Evolutionary conservation across 441 rosid genomes (phyloP).

Genomic region (Arabidopsis hybrid): DNA sequence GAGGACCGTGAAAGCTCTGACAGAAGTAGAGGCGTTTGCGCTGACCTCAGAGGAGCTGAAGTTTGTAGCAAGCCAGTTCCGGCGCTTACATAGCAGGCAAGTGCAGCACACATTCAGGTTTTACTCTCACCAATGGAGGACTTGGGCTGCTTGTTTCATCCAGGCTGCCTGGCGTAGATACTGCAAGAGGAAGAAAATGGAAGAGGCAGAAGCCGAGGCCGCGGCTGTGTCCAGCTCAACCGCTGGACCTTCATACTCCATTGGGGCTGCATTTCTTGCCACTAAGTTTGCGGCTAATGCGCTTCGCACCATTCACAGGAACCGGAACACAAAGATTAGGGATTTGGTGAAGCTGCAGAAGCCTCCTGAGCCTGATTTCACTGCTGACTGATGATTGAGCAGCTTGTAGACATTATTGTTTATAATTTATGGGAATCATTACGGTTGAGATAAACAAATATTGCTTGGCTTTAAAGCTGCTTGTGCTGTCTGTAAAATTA

Average conservation of each 20-base stretch:
- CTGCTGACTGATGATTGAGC: conserved; percentile 69
- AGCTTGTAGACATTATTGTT: conserved; percentile 4
- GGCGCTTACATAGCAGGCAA: conserved; percentile 94
- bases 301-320: conserved; percentile 81
- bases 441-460: conserved; percentile 14
- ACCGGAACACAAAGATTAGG: conserved; percentile 71
- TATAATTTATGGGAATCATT: background rate
- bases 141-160: conserved; percentile 97
- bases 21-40: conserved; percentile 94
- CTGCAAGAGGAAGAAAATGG: conserved; percentile 80
- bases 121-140: conserved; percentile 98
- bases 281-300: conserved; percentile 89
- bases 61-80: conserved; percentile 93
- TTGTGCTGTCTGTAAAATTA: conserved; percentile 18
- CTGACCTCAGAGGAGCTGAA: conserved; percentile 85
- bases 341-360: conserved; percentile 83
- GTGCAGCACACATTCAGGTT: conserved; percentile 96
- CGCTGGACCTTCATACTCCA: conserved; percentile 60
- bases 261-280: conserved; percentile 91
- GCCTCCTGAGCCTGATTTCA: conserved; percentile 93
- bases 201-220: conserved; percentile 54
- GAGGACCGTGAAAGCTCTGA: conserved; percentile 83
- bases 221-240: conserved; percentile 48
- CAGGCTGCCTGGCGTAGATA: conserved; percentile 97
- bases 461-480: conserved; percentile 2